A percentile compares a stretch with the other conserved stretches of the same genome.
phyloP scores from a whole-genome alignment of 2,329 filamentous ascomycete genomes.

The Hypoxylon sp. region DNA sequence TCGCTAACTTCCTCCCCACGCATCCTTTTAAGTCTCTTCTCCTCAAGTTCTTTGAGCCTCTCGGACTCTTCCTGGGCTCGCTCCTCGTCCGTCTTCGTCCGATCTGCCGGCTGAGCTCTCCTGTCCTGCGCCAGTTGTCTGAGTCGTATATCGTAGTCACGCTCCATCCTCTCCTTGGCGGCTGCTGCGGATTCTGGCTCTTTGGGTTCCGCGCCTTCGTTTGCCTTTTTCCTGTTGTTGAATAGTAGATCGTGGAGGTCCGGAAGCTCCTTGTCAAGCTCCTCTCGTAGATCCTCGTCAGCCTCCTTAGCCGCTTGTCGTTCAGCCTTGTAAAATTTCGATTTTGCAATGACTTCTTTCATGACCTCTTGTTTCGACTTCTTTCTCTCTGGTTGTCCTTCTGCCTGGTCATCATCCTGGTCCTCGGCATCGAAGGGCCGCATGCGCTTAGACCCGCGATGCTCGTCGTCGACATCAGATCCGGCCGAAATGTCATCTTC shows the following conservation, averaged over 20 bases:
- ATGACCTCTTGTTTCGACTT: slow-evolving; percentile 98
- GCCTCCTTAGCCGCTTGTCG: slow-evolving; percentile 93
- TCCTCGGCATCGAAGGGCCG: slow-evolving; percentile 66
- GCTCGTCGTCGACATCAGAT: slow-evolving; percentile 71
- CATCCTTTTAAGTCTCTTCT: slow-evolving; percentile 88
- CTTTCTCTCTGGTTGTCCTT: slow-evolving; percentile 81
- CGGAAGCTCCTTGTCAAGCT: slow-evolving; percentile 86
- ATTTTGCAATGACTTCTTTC: slow-evolving; percentile 98
- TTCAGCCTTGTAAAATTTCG: slow-evolving; percentile 94
- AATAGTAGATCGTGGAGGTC: slow-evolving; percentile 81
- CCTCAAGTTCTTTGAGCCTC: slow-evolving; percentile 84
- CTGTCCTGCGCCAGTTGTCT: slow-evolving; percentile 87
- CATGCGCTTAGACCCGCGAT: slow-evolving; percentile 69
- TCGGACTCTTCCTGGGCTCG: slow-evolving; percentile 82
- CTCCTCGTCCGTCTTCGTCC: slow-evolving; percentile 93
- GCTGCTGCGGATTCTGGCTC: slow-evolving; percentile 63
- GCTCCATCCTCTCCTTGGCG: slow-evolving; percentile 79
- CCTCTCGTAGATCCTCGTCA: slow-evolving; percentile 87
- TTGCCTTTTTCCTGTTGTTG: slow-evolving; percentile 60
- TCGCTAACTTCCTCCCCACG: slow-evolving; percentile 74
- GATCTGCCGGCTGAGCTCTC: slow-evolving; percentile 85
- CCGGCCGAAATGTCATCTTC: slow-evolving; percentile 78
- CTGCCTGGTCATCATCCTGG: slow-evolving; percentile 64
- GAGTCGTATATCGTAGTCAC: slow-evolving; percentile 88
- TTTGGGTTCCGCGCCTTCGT: slow-evolving; percentile 51